Conservation (phyloP, 495 filamentous ascomycete species). For the Glonium stellatum region DNA sequence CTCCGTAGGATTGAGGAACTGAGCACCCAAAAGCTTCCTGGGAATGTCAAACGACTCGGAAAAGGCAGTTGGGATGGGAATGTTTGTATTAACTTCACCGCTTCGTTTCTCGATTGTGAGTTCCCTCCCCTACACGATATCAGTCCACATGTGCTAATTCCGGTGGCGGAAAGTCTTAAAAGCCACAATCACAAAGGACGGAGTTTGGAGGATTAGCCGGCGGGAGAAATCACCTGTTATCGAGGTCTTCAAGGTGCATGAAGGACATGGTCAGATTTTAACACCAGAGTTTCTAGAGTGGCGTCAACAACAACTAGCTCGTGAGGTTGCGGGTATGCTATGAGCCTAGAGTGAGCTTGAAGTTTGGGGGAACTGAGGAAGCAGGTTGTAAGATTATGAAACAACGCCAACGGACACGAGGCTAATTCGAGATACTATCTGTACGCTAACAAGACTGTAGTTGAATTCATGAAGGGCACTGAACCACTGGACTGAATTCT, state of each 20-base stretch:
- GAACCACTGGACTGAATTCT: too few relatives aligned
- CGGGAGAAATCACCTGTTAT: constrained; percentile 48
- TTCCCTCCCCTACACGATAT: neutral
- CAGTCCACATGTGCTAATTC: constrained; percentile 1
- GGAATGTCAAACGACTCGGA: constrained; percentile 57
- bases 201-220: constrained; percentile 73
- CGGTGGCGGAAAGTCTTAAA: constrained; percentile 50
- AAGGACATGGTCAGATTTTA: constrained; percentile 70
- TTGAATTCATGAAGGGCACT: too few relatives aligned
- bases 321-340: constrained; percentile 5
- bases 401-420: too few relatives aligned
- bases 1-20: constrained; percentile 66
- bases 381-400: too few relatives aligned
- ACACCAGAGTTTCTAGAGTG: constrained; percentile 67
- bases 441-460: too few relatives aligned
- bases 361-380: too few relatives aligned
- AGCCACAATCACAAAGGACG: constrained; percentile 55
- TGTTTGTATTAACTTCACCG: constrained; percentile 82
- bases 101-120: constrained; percentile 62
- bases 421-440: too few relatives aligned
- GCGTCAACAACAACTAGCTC: constrained; percentile 41
- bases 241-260: constrained; percentile 65
- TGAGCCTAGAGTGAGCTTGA: neutral
- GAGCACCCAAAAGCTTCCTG: constrained; percentile 68
- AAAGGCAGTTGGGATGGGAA: constrained; percentile 77